A percentile compares a stretch with the other conserved stretches of the same genome.
Conservation (phyloP, 140 eudicot species). For the Oenanthe javanica region DNA sequence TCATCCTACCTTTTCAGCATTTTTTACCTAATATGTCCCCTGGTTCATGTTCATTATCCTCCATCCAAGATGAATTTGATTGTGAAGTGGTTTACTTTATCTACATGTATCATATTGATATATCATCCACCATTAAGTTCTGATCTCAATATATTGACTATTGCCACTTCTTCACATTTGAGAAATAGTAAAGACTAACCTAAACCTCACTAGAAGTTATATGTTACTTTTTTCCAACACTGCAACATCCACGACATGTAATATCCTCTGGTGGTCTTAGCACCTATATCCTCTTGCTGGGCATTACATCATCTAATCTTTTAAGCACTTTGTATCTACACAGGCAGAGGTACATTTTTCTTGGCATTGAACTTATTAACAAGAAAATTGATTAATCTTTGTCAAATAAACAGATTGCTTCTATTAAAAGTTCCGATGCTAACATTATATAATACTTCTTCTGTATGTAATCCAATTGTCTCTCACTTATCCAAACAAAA, state of each 20-base stretch:
- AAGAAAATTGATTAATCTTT: neutral
- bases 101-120: neutral
- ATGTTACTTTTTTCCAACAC: neutral
- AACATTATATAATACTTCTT: neutral
- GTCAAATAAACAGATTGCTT: neutral
- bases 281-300: no score
- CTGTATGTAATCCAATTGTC: no score
- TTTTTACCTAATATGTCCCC: neutral
- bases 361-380: neutral
- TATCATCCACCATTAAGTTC: neutral
- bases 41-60: neutral
- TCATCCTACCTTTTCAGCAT: neutral
- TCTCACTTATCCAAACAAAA: no score
- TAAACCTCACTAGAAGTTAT: neutral
- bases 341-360: neutral
- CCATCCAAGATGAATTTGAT: neutral
- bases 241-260: neutral
- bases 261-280: no score
- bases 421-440: neutral
- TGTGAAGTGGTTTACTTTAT: neutral
- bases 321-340: neutral
- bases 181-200: neutral
- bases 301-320: no score
- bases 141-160: neutral
- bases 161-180: neutral